Percentiles rank a stretch among this genome's conserved stretches.
These are phyloP conservation scores for Colletotrichum eremochloae DNA, from an alignment of 2,329 filamentous ascomycete genomes.

Conservation along the genomic window DNA sequence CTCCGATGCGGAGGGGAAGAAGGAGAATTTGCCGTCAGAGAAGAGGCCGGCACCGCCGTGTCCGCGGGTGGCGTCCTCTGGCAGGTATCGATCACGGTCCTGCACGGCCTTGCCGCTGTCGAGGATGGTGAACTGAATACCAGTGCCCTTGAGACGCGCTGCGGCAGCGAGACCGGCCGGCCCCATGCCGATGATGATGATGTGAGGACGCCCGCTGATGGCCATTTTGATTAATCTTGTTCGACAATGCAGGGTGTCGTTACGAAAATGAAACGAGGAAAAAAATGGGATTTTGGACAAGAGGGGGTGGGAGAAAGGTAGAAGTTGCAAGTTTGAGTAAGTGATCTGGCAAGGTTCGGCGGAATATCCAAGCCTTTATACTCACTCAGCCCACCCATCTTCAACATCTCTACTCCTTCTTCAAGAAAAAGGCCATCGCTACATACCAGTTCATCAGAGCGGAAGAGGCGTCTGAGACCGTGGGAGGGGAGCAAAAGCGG, in stretches of 20 bases:
- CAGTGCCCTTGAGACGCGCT: constrained; percentile 45
- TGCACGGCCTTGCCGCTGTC: constrained; percentile 8
- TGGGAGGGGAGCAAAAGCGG: no score
- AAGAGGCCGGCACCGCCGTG: constrained; percentile 5
- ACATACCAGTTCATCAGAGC: not conserved
- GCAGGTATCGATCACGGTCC: not conserved
- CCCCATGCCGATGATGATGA: constrained; percentile 49
- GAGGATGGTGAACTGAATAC: constrained; percentile 9
- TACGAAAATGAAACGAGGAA: not conserved
- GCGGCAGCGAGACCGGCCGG: constrained; percentile 51
- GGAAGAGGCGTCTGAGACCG: no score
- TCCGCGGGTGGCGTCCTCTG: constrained; percentile 6
- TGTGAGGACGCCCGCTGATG: constrained; percentile 42
- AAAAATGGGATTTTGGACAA: not conserved
- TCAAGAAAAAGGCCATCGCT: not conserved
- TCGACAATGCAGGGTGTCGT: not conserved
- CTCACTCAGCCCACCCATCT: not conserved
- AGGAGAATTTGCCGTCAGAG: constrained; percentile 6
- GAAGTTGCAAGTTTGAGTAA: not conserved
- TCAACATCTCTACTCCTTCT: not conserved
- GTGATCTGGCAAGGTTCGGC: not conserved
- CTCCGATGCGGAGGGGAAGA: constrained; percentile 9
- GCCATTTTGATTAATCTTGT: not conserved
- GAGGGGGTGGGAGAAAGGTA: not conserved
- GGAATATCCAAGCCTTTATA: not conserved